Evolutionary conservation across 2,329 filamentous ascomycete species (phyloP), one percentile per base, ranked within the genome.

Genomic region (Furcasterigmium sp.): DNA sequence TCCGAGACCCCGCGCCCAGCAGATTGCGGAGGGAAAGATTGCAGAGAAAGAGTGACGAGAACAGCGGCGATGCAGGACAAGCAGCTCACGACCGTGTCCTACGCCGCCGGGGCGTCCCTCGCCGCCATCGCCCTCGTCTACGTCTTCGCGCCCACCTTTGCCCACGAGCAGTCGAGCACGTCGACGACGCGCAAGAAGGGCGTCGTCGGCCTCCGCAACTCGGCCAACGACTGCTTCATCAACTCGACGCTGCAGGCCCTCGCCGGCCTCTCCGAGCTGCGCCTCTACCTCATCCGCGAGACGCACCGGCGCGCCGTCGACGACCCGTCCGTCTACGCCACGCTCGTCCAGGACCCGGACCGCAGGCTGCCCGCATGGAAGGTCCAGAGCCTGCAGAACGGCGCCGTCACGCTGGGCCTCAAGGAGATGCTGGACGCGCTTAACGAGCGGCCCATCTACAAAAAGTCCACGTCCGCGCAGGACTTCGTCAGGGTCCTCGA

Each of bases 101-200:
- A 98, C 68, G 93, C 93, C 57, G 93, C 91, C 46, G 91, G 91
- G 55, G 93, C 91, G 47, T 95, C 91, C 43, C 84, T 98, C 50
- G 93, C 93, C 44, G 93, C 93, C 49, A 87, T 95, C 50, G 91
- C 93, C 25, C 80, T 97, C 45, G 87, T 97, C 62, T 98, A 97
- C 67, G 91, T 97, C 55, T 97, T 98, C 67, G 90, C 85, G 8
- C 93, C 93, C n/a, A 97, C 91, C 41, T 97, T 91, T 65, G 87
- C 95, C 56, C 84, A 97, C 62, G 91, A 98, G 67, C 82, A 84
- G 59, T 86, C 93, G 44, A 77, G 83, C 48, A 78, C 76, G 43
- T 69, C 68, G 29, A 78, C 76, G 43, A 68, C 68, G 34, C 82
- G 87, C 54, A 93, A 90, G 65, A 91, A 88, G 59, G 87, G 87